These are phyloP conservation scores for Seiridium unicorne DNA, from an alignment of 2,329 filamentous ascomycete genomes.

Conservation along the genomic window DNA sequence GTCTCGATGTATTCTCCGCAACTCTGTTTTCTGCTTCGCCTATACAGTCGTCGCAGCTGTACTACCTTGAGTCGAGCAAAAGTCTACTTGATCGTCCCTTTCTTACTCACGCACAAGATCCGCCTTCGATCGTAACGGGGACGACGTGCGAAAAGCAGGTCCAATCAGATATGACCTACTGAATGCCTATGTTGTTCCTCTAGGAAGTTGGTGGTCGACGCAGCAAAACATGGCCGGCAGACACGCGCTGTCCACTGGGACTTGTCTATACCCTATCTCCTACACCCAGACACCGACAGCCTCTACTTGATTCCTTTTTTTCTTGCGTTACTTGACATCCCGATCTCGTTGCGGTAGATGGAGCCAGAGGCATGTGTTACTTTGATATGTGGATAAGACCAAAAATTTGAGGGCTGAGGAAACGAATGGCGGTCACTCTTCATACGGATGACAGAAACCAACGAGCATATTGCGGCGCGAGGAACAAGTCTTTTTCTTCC, in stretches of 20 bases:
- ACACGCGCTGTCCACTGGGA: conserved; percentile 13
- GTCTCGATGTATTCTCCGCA: conserved; percentile 25
- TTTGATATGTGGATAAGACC: conserved; percentile 6
- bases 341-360: conserved; percentile 32
- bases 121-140: not conserved
- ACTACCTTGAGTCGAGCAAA: conserved; percentile 1
- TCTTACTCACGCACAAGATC: not conserved
- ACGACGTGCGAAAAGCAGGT: not conserved
- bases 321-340: conserved; percentile 24
- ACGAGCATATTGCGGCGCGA: conserved; percentile 6
- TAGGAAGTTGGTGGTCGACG: not conserved
- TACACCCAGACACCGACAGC: conserved; percentile 15
- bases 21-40: conserved; percentile 16
- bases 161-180: too few relatives aligned
- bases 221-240: not conserved
- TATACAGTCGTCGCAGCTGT: conserved; percentile 4
- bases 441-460: conserved; percentile 2
- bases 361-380: conserved; percentile 20
- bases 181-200: too few relatives aligned
- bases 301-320: conserved; percentile 23
- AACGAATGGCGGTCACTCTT: not conserved
- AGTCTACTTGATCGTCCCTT: not conserved
- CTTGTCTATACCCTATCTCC: conserved; percentile 28
- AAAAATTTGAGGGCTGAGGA: conserved; percentile 3
- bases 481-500: not conserved